Evolutionary conservation across 2,329 filamentous ascomycete species (phyloP).

Genomic region (Verticillium klebahnii): DNA sequence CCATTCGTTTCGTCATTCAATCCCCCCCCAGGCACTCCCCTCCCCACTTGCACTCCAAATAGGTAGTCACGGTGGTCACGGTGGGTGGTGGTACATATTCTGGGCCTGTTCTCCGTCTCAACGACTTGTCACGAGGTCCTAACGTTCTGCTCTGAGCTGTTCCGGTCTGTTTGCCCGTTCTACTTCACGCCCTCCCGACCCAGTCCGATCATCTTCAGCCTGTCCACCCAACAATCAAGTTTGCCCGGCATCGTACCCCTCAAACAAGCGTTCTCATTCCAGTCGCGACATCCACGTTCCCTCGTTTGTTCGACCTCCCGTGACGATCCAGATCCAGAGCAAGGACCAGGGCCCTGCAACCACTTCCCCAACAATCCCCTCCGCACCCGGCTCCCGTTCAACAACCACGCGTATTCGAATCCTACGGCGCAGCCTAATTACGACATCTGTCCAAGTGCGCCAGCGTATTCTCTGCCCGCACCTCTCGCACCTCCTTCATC

Average conservation of each 20-base stretch:
- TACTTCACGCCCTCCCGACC: not conserved
- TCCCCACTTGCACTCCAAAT: not conserved
- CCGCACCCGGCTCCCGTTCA: not conserved
- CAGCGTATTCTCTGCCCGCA: not conserved
- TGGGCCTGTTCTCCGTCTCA: not conserved
- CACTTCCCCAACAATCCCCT: constrained; percentile 4
- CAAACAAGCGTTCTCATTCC: not conserved
- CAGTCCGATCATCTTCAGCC: not conserved
- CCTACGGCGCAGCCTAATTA: not conserved
- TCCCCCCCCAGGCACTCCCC: not conserved
- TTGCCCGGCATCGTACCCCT: not conserved
- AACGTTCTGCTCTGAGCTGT: not conserved
- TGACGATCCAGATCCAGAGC: not conserved
- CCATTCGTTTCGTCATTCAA: not conserved
- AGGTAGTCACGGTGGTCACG: not conserved
- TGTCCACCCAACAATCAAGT: not conserved
- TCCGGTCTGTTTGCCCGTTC: not conserved
- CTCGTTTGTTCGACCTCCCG: not conserved
- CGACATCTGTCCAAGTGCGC: not conserved
- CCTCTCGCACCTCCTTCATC: not conserved
- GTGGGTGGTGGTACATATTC: not conserved
- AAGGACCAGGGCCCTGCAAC: not conserved
- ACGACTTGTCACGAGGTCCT: not conserved
- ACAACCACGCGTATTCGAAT: not conserved
- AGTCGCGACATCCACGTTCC: not conserved